Percentiles rank a stretch among this genome's conserved stretches.
Evolutionary conservation across 306 rosid species (phyloP).

Genomic region (Bauhinia variegata): DNA sequence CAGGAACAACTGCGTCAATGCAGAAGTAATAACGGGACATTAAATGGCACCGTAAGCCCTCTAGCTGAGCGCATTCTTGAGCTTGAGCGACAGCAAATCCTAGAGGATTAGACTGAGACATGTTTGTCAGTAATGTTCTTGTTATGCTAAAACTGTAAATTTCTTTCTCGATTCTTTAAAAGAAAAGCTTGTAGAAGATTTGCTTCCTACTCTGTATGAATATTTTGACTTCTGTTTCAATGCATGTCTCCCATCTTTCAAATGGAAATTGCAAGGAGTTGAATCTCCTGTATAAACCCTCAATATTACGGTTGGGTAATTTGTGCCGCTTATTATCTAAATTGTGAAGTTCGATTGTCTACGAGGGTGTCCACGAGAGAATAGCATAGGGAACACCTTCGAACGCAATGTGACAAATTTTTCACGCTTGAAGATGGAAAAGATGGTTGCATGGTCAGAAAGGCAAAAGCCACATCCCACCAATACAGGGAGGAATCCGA

Average conservation of each 20-base stretch:
- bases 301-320: neutral
- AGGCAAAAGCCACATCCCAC: too few relatives aligned
- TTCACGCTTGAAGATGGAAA: too few relatives aligned
- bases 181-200: conserved; percentile 34
- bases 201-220: conserved; percentile 27
- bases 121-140: conserved; percentile 15
- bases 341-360: neutral
- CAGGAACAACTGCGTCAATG: conserved; percentile 68
- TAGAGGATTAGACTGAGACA: conserved; percentile 54
- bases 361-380: too few relatives aligned
- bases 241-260: conserved; percentile 14
- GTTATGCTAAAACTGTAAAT: conserved; percentile 31
- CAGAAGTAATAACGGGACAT: conserved; percentile 51
- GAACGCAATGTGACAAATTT: too few relatives aligned
- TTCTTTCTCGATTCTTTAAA: conserved; percentile 21
- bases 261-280: conserved; percentile 20
- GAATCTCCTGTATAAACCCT: conserved; percentile 2
- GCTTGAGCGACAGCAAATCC: conserved; percentile 61
- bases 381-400: too few relatives aligned
- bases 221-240: conserved; percentile 30
- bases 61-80: conserved; percentile 53
- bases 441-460: too few relatives aligned
- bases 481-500: too few relatives aligned
- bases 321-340: conserved; percentile 1
- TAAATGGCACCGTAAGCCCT: conserved; percentile 51